phyloP scores from a whole-genome alignment of 2,329 filamentous ascomycete genomes.

The Aspergillus terreus region DNA sequence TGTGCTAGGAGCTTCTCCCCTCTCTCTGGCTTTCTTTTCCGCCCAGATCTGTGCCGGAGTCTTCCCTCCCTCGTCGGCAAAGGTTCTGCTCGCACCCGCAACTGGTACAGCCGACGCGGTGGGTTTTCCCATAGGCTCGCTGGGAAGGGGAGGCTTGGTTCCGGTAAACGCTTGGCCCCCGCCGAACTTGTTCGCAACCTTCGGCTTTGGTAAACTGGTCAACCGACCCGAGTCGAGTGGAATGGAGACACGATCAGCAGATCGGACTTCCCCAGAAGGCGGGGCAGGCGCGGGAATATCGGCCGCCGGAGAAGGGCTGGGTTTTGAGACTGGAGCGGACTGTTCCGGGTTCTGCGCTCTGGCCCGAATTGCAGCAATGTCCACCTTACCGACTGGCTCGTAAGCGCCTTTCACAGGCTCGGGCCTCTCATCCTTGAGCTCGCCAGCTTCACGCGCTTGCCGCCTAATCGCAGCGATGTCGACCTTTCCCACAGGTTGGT shows the following conservation, averaged over 20 bases:
- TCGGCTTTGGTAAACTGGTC: slow-evolving; percentile 87
- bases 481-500: slow-evolving; percentile 95
- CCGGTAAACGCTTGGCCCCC: slow-evolving; percentile 70
- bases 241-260: slow-evolving; percentile 72
- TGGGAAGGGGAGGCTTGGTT: slow-evolving; percentile 83
- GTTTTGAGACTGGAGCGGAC: slow-evolving; percentile 18
- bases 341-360: slow-evolving; percentile 65
- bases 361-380: slow-evolving; percentile 89
- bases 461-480: slow-evolving; percentile 87
- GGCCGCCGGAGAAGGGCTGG: slow-evolving; percentile 45
- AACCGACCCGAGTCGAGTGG: slow-evolving; percentile 74
- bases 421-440: slow-evolving; percentile 68
- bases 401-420: slow-evolving; percentile 87
- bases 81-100: slow-evolving; percentile 81
- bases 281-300: slow-evolving; percentile 34
- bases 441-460: slow-evolving; percentile 61
- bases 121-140: slow-evolving; percentile 61
- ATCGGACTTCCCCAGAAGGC: slow-evolving; percentile 55
- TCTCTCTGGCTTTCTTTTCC: slow-evolving; percentile 87
- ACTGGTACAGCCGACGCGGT: slow-evolving; percentile 56
- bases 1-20: slow-evolving; percentile 51
- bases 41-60: slow-evolving; percentile 97
- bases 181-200: slow-evolving; percentile 86
- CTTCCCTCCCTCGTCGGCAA: slow-evolving; percentile 92
- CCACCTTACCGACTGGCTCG: slow-evolving; percentile 92